These are phyloP conservation scores for Claviceps pazoutovae DNA, from an alignment of 2,329 filamentous ascomycete species.

Conservation along the genomic window DNA sequence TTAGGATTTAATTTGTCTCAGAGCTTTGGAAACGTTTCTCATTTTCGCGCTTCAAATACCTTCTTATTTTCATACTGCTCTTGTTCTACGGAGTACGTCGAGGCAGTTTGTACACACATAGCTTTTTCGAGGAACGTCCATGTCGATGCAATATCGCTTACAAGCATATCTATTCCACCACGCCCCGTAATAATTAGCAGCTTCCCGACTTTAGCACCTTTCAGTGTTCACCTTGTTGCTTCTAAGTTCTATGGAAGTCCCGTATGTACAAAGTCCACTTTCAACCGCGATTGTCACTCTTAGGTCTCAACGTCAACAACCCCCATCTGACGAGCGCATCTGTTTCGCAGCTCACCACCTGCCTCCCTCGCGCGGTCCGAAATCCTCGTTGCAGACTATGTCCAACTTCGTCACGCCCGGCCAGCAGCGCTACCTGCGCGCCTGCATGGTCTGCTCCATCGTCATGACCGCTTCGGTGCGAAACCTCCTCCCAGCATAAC, in stretches of 20 bases:
- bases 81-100: background rate
- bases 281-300: no score
- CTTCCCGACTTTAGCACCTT: no score
- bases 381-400: background rate
- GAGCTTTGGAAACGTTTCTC: no score
- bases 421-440: conserved; percentile 77
- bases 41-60: no score
- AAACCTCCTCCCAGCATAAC: background rate
- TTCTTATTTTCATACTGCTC: no score
- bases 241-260: no score
- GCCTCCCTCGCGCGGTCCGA: background rate
- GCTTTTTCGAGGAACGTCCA: background rate
- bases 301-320: background rate
- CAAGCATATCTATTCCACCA: background rate
- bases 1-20: no score
- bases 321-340: no score
- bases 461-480: conserved; percentile 67
- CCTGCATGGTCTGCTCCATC: conserved; percentile 97
- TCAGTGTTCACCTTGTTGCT: no score
- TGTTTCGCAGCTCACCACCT: background rate
- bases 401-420: conserved; percentile 54
- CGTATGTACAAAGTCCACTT: no score
- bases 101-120: no score
- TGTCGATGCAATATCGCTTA: conserved; percentile 5
- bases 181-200: background rate